phyloP scores from a whole-genome alignment of 2,329 filamentous ascomycete species.

The Alternaria incomplexa region DNA sequence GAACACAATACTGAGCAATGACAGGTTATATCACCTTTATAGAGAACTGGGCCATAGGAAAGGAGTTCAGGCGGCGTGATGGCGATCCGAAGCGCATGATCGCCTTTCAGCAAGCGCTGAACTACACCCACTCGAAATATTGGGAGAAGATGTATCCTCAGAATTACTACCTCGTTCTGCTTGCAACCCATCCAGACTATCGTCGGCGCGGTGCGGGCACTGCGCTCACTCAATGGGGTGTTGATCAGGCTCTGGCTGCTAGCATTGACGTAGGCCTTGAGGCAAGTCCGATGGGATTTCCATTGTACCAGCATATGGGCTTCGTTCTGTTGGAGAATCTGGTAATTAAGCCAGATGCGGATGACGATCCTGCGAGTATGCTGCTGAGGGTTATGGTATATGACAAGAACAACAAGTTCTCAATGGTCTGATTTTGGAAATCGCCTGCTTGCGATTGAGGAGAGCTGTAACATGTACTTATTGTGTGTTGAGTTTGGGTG shows the following conservation, averaged over 20 bases:
- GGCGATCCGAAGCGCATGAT: background rate
- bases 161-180: background rate
- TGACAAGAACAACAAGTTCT: background rate
- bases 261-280: background rate
- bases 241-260: background rate
- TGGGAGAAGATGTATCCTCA: background rate
- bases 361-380: background rate
- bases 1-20: background rate
- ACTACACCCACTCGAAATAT: background rate
- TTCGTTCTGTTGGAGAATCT: background rate
- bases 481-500: background rate
- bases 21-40: background rate
- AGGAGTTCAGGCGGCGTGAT: background rate
- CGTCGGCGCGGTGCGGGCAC: background rate
- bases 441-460: background rate
- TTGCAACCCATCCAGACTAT: background rate
- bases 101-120: background rate
- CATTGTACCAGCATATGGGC: background rate
- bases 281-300: background rate
- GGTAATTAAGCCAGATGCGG: background rate
- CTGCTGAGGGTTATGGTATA: background rate
- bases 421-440: background rate
- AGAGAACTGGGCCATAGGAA: background rate
- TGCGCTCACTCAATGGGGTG: background rate
- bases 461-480: background rate